Conservation (phyloP, 2,329 filamentous ascomycete species). For the Ophiostoma novo-ulmi region DNA sequence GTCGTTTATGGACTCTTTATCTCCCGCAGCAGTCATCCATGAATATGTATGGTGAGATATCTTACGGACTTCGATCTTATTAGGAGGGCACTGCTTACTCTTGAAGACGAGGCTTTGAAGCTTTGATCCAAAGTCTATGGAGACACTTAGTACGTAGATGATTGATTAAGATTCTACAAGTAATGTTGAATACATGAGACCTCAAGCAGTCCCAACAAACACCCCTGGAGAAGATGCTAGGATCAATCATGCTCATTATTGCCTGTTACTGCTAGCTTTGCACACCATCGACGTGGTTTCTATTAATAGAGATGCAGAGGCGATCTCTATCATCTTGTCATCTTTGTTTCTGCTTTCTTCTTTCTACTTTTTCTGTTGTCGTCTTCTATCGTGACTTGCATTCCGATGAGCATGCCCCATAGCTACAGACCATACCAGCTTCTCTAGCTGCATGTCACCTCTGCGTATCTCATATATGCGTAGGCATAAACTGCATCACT, state of each 20-base stretch:
- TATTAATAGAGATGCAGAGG: slow-evolving; percentile 1
- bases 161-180: too few relatives aligned
- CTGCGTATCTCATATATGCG: neutral
- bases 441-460: neutral
- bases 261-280: neutral
- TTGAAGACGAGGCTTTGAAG: neutral
- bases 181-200: too few relatives aligned
- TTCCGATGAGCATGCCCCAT: neutral
- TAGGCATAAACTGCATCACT: too few relatives aligned
- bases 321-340: neutral
- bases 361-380: neutral
- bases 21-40: too few relatives aligned
- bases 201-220: neutral
- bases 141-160: too few relatives aligned
- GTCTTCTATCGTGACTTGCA: neutral
- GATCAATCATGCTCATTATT: neutral
- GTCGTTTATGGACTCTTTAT: too few relatives aligned
- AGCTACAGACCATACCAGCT: neutral
- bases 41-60: too few relatives aligned
- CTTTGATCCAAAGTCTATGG: neutral
- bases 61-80: too few relatives aligned
- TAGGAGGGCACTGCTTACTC: too few relatives aligned
- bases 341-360: neutral
- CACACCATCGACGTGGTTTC: neutral
- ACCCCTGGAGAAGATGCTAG: slow-evolving; percentile 5